Conservation (phyloP, 257 asterid species). For the Solanum boliviense region DNA sequence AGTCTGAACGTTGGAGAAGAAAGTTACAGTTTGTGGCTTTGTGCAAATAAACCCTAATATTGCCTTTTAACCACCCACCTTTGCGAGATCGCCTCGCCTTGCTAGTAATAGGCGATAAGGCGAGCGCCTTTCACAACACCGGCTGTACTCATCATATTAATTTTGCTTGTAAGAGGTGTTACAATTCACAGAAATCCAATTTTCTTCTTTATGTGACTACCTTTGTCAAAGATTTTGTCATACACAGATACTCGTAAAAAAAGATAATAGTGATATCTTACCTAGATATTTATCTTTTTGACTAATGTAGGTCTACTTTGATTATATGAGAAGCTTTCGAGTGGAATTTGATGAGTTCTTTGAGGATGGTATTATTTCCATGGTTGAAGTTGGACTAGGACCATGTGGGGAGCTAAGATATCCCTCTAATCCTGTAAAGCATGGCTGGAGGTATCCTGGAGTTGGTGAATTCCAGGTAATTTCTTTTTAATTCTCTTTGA, state of each 20-base stretch:
- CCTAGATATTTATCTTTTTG: background rate
- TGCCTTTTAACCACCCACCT: background rate
- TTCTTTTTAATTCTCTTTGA: background rate
- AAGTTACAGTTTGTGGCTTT: background rate
- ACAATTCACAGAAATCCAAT: background rate
- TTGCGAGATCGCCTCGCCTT: background rate
- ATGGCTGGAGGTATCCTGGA: constrained; percentile 78
- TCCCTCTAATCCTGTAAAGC: constrained; percentile 70
- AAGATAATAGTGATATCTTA: background rate
- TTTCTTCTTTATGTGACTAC: background rate
- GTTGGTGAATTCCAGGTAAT: constrained; percentile 81
- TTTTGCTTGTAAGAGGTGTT: background rate
- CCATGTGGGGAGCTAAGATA: constrained; percentile 77
- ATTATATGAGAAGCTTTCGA: constrained; percentile 77
- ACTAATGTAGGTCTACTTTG: constrained; percentile 53
- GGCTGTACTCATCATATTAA: background rate
- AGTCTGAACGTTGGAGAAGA: background rate
- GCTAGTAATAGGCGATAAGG: background rate
- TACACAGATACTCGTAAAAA: background rate
- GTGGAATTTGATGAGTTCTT: constrained; percentile 73
- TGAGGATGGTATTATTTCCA: constrained; percentile 33
- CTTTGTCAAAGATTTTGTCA: background rate
- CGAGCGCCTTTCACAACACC: background rate
- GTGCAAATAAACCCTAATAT: background rate
- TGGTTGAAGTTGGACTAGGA: constrained; percentile 80